Evolutionary conservation across 805 yeast species (phyloP).

Genomic region (Nakazawaea wyomingensis): DNA sequence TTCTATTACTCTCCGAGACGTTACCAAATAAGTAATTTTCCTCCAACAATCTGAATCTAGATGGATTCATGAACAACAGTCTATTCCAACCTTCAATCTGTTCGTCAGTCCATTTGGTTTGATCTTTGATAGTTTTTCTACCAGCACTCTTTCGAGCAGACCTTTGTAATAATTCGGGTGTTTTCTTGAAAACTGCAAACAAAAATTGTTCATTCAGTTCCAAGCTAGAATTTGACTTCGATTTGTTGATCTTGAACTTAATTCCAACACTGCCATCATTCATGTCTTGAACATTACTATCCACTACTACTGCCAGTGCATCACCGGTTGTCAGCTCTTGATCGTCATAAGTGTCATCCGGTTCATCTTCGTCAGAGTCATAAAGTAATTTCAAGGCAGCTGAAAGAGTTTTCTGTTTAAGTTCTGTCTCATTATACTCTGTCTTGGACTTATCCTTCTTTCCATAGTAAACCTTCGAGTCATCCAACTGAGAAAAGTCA

Average conservation of each 20-base stretch:
- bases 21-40: constrained; percentile 47
- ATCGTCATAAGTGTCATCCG: constrained; percentile 73
- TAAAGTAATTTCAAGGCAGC: constrained; percentile 57
- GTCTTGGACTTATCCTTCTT: constrained; percentile 23
- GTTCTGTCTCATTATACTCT: constrained; percentile 28
- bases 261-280: constrained; percentile 14
- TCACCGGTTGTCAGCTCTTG: constrained; percentile 35
- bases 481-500: constrained; percentile 25
- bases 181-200: constrained; percentile 50
- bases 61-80: constrained; percentile 63
- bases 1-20: constrained; percentile 14
- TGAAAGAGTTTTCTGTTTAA: constrained; percentile 52
- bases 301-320: neutral
- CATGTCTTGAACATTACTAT: constrained; percentile 6
- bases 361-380: constrained; percentile 78
- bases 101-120: constrained; percentile 76
- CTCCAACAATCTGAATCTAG: constrained; percentile 56
- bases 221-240: constrained; percentile 21
- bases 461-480: constrained; percentile 27
- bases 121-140: constrained; percentile 46
- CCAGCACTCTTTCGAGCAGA: constrained; percentile 42
- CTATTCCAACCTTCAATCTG: constrained; percentile 93
- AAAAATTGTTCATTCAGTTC: constrained; percentile 49
- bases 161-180: constrained; percentile 44
- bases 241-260: constrained; percentile 10